Evolutionary conservation across 2,329 filamentous ascomycete genomes (phyloP).

Genomic region (Cercospora nicotianae): DNA sequence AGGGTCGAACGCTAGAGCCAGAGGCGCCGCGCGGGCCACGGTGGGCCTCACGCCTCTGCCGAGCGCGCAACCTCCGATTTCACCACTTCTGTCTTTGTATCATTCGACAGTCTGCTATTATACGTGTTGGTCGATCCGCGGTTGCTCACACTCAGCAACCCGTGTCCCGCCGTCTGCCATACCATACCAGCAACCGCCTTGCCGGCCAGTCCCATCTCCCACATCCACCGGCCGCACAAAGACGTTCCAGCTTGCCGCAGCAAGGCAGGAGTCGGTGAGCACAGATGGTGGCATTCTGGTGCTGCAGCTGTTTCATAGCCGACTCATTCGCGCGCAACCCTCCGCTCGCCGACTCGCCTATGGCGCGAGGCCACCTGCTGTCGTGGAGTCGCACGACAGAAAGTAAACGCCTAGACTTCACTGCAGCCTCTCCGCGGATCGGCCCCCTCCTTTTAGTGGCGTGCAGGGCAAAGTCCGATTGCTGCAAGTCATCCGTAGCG

Average conservation of each 20-base stretch:
- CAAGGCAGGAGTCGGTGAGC: slow-evolving; percentile 14
- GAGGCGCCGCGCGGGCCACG: not conserved
- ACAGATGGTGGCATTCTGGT: slow-evolving; percentile 1
- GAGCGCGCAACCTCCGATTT: not conserved
- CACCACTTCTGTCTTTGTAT: not conserved
- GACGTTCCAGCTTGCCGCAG: not conserved
- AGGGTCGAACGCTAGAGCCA: slow-evolving; percentile 1
- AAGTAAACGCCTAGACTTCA: slow-evolving; percentile 3
- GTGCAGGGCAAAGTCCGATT: slow-evolving; percentile 16
- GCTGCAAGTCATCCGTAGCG: slow-evolving; percentile 21
- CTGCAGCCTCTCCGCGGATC: slow-evolving; percentile 6
- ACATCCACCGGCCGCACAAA: not conserved
- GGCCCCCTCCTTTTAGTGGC: slow-evolving; percentile 8
- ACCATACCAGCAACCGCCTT: not conserved
- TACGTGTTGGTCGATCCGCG: not conserved
- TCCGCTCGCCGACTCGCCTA: slow-evolving; percentile 12
- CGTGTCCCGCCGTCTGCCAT: not conserved
- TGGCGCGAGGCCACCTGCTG: not conserved
- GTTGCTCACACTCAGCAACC: not conserved
- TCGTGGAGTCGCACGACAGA: slow-evolving; percentile 11
- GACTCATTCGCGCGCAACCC: slow-evolving; percentile 20
- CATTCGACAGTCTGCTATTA: not conserved
- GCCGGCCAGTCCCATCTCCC: not conserved
- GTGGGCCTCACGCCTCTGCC: not conserved
- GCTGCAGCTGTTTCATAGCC: slow-evolving; percentile 20